These are phyloP conservation scores for Cadophora luteo-olivacea DNA, from an alignment of 2,329 filamentous ascomycete genomes.

Conservation along the genomic window DNA sequence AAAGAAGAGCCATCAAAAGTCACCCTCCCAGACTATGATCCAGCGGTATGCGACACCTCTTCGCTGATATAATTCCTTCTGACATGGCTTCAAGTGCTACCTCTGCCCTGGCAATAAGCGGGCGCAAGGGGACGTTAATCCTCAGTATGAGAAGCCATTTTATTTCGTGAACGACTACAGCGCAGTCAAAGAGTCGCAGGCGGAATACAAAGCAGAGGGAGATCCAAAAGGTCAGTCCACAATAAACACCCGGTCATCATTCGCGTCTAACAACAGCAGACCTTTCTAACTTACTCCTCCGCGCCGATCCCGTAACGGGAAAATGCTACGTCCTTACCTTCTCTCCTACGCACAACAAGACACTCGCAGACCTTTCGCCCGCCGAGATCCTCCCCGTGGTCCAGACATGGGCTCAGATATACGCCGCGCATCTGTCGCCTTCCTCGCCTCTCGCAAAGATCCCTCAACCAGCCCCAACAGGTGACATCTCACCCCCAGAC, in stretches of 20 bases:
- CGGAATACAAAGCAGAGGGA: constrained; percentile 66
- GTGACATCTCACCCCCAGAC: constrained; percentile 59
- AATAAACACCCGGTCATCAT: constrained; percentile 7
- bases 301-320: constrained; percentile 85
- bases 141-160: constrained; percentile 85
- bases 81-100: constrained; percentile 71
- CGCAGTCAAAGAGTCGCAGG: constrained; percentile 92
- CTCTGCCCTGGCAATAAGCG: constrained; percentile 91
- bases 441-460: constrained; percentile 65
- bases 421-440: constrained; percentile 79
- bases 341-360: constrained; percentile 87
- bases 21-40: constrained; percentile 80
- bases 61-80: constrained; percentile 28
- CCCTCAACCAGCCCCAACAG: constrained; percentile 41
- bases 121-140: constrained; percentile 86
- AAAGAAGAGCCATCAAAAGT: constrained; percentile 75
- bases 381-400: constrained; percentile 82
- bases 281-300: constrained; percentile 77
- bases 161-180: constrained; percentile 98
- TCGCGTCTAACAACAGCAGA: constrained; percentile 56
- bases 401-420: constrained; percentile 90
- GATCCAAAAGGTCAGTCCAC: constrained; percentile 36
- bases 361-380: constrained; percentile 86
- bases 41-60: constrained; percentile 56
- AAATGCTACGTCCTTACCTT: constrained; percentile 98